Evolutionary conservation across 2,329 filamentous ascomycete species (phyloP), one percentile per base, ranked within the genome.

Genomic region (Reticulascus tulasneorum): DNA sequence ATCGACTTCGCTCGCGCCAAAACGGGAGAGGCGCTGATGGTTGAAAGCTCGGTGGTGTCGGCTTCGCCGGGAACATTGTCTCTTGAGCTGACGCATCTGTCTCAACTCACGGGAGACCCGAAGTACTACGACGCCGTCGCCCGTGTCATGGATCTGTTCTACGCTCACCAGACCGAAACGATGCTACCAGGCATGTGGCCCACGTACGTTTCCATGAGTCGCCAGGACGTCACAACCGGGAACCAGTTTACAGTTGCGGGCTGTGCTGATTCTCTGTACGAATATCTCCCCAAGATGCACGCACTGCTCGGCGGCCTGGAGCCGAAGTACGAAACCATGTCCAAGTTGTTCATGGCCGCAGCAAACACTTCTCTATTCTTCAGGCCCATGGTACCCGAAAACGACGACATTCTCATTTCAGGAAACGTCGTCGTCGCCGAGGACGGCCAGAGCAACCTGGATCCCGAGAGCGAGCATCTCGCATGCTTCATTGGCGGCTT

Each of bases 81-180:
- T 2, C 60, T 90, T 38, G 86, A 90, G 49, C 80, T 89, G 55
- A 85, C 82, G 11, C 71, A 82, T 12, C 63, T 90, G 31, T 82
- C 82, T 3, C 84, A 89, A 54, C 60, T 90, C 40, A 89, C 85
- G 0, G 79, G 77, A 20, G 72, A 89, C 42, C 61, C 74, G 13
- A 87, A 84, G 49, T 90, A 86, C 61, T 87, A 83, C 53, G 82
- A 86, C 53, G 84, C 82, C 6, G 71, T 84, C 41, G 74, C 79
- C 20, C 70, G 75, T 6, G 75, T 90, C 35, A 87, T 82, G 47
- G 70, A 85, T 37, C 67, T 79, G 13, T 73, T 90, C 43, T 72
- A 83, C 41, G 60, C 66, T 5, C 73, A 74, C 35, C 86, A 91
- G 62, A 74, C 76, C 44, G 60, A 69, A 12, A 89, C 85, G 0